Evolutionary conservation across 1,139 yeast species (phyloP), one percentile per base, ranked within the genome.

Genomic region (Spathaspora sp.): DNA sequence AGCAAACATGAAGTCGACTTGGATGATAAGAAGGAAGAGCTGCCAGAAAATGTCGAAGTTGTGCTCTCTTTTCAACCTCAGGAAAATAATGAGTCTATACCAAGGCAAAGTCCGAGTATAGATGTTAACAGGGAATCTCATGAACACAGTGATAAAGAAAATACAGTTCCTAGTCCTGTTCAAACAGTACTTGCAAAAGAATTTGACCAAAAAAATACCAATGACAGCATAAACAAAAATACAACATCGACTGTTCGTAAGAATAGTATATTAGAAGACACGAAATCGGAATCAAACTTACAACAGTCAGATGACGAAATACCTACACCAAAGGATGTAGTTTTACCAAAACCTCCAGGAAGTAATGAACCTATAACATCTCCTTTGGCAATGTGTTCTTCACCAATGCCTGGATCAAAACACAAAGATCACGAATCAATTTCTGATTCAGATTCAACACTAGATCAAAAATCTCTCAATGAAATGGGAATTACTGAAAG

Each of bases 351-450:
- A 29, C 25, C 17, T 17, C 44, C 43, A 13, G 24, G 16, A 27
- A 39, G 18, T n/a, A 39, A 37, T 18, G 43, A 39, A 1, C 51
- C 47, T 9, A 17, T 38, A 11, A 49, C 53, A 8, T 50, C 49
- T 2, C 54, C 54, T 2, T 39, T 51, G 29, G 54, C 50, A 31
- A 31, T 31, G 36, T 31, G 36, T 31, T 31, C 36, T 15, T 31
- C 36, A n/a, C 36, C 36, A 13, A 31, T 31, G 36, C 36, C 18
- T 11, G 36, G 36, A 9, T 31, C 36, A 31, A 31, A 15, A 13
- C 36, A 13, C 4, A 31, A 31, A 9, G 36, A 13, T 15, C n/a
- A 13, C 10, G 36, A 31, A 13, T 15, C 15, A 13, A n/a, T n/a
- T n/a, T n/a, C n/a, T n/a, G 18, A 15, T 31, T 31, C 18, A 7